Evolutionary conservation across 1,284 basidiomycete species (phyloP).

Genomic region (Ustilago tritici): DNA sequence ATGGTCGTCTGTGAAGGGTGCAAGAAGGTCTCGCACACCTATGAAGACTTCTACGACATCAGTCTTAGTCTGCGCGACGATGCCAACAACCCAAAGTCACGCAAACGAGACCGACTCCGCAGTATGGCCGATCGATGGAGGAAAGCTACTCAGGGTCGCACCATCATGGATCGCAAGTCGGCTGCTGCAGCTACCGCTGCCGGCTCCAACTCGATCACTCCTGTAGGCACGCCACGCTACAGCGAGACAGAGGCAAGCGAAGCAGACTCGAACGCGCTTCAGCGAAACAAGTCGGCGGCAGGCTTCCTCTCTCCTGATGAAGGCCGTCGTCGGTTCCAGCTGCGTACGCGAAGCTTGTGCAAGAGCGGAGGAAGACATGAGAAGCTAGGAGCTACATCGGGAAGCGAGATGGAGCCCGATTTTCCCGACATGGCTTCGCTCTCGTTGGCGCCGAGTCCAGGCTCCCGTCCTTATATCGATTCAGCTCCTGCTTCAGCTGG

Average conservation of each 20-base stretch:
- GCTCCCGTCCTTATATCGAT: slow-evolving; percentile 26
- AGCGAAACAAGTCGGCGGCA: slow-evolving; percentile 70
- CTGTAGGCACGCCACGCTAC: slow-evolving; percentile 44
- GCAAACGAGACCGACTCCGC: slow-evolving; percentile 49
- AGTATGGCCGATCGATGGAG: slow-evolving; percentile 57
- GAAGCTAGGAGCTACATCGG: slow-evolving; percentile 47
- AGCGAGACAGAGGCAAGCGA: slow-evolving; percentile 71
- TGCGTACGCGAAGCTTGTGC: slow-evolving; percentile 39
- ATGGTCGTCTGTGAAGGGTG: slow-evolving; percentile 93
- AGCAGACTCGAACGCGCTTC: slow-evolving; percentile 75
- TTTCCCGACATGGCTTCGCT: slow-evolving; percentile 57
- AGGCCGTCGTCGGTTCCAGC: slow-evolving; percentile 38
- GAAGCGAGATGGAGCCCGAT: slow-evolving; percentile 55
- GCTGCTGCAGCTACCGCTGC: slow-evolving; percentile 40
- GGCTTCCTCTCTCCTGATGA: slow-evolving; percentile 55
- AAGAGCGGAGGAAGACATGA: slow-evolving; percentile 42
- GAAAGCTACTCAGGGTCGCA: slow-evolving; percentile 33
- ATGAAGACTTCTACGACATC: slow-evolving; percentile 93
- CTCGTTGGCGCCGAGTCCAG: slow-evolving; percentile 35
- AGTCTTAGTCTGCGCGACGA: slow-evolving; percentile 77
- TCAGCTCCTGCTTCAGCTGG: slow-evolving; percentile 47
- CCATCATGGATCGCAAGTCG: slow-evolving; percentile 40
- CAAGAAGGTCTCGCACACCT: slow-evolving; percentile 86
- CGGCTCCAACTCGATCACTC: slow-evolving; percentile 16
- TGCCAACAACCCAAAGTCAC: slow-evolving; percentile 36